These are phyloP conservation scores for Plantago major DNA, from an alignment of 257 asterid species.

Conservation along the genomic window DNA sequence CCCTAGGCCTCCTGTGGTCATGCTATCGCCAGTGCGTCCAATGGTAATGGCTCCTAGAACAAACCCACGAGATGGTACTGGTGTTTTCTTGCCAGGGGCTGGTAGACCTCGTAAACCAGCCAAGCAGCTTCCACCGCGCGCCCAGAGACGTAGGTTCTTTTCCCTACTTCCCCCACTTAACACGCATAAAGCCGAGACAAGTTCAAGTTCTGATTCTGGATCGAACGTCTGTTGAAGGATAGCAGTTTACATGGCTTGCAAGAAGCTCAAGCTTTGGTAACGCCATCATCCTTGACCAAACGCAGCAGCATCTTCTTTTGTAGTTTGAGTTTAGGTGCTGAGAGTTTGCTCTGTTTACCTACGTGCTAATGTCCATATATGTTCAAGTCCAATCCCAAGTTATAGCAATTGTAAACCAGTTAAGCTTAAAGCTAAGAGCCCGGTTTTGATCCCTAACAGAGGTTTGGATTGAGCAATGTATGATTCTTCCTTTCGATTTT, in stretches of 20 bases:
- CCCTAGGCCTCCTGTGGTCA: conserved; percentile 36
- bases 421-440: conserved; percentile 16
- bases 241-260: background rate
- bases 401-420: conserved; percentile 27
- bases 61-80: conserved; percentile 49
- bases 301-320: background rate
- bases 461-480: no score
- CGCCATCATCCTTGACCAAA: no score
- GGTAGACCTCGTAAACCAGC: conserved; percentile 37
- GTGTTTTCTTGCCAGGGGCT: conserved; percentile 58
- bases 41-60: conserved; percentile 32
- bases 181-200: conserved; percentile 26
- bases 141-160: conserved; percentile 36
- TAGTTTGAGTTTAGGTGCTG: conserved; percentile 4
- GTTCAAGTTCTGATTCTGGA: conserved; percentile 22
- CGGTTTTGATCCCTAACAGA: background rate
- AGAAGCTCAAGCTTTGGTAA: background rate
- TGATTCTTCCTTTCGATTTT: no score
- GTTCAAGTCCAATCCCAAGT: background rate
- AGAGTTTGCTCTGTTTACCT: background rate
- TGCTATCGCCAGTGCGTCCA: conserved; percentile 42
- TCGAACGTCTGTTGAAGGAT: conserved; percentile 15
- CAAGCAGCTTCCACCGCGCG: conserved; percentile 57
- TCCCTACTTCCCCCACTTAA: conserved; percentile 35
- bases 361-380: background rate